Evolutionary conservation across 1,284 basidiomycete species (phyloP), one percentile per base, ranked within the genome.

Genomic region (Malassezia sp.): DNA sequence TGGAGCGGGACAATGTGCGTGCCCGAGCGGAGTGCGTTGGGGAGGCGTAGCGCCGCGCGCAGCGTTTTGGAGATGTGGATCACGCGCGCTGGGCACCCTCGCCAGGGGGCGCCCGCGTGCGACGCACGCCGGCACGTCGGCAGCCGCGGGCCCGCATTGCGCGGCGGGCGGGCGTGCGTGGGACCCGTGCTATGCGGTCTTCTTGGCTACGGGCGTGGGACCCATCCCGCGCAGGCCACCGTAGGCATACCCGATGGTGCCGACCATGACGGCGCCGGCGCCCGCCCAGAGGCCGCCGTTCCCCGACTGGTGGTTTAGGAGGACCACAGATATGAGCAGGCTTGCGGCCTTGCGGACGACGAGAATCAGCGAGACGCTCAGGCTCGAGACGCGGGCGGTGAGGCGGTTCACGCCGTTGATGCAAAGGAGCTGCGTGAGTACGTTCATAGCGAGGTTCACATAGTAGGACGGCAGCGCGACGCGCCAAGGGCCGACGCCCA

Each of bases 321-420:
- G 61, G 47, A 79, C 61, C 8, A 85, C 79, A 60, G 81, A 84
- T 54, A 93, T 77, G 12, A 83, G 73, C 14, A 93, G 74, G 45
- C 85, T 89, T 14, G 81, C 75, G 1, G 88, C 89, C 71, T 95
- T 95, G 40, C 89, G 78, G 17, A 95, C 80, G 30, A 86, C 87
- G 39, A 93, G 76, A 12, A 91, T 77, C 42, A 95, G 80, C 10
- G 86, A 89, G 24, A 93, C 88, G 0, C 81, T 85, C 9, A 91
- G 76, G 6, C 82, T 78, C 35, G 79, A 81, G 3, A 90, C 84
- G 34, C 71, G 66, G 21, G 73, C 56, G 1, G 87, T 89, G 47
- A 95, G 76, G 29, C 84, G 76, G 66, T 95, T 82, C 33, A 93
- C 89, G 29, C 89, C 90, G 2, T 85, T 76, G n/a, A 85, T 82